Conservation (phyloP, 2,329 filamentous ascomycete species). For the Hymenoscyphus albidus region DNA sequence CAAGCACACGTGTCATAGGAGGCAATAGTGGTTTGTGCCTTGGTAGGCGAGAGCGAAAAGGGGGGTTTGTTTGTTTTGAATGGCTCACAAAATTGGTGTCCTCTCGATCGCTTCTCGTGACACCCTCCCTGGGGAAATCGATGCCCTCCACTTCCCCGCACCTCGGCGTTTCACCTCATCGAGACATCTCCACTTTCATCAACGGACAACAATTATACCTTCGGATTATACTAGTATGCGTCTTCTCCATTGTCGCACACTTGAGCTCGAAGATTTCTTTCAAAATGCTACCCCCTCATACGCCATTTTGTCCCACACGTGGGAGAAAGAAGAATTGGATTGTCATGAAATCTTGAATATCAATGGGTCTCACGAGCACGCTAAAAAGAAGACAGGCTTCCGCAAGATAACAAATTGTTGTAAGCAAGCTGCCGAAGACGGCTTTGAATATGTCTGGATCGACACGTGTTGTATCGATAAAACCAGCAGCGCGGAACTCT, state of each 20-base stretch:
- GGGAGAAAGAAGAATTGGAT: constrained; percentile 26
- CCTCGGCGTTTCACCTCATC: no score
- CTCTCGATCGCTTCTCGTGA: no score
- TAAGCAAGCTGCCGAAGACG: constrained; percentile 12
- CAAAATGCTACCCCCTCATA: constrained; percentile 24
- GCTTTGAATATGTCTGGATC: constrained; percentile 20
- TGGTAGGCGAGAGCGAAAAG: no score
- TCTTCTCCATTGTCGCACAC: constrained; percentile 11
- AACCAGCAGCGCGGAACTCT: constrained; percentile 19
- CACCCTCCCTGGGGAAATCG: no score
- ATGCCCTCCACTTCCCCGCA: no score
- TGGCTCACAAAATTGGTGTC: no score
- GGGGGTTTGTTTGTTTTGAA: no score
- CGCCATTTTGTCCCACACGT: constrained; percentile 26
- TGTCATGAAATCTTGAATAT: constrained; percentile 37
- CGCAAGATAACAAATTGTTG: constrained; percentile 15
- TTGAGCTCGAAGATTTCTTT: constrained; percentile 20
- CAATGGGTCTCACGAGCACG: neutral
- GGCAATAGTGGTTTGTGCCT: no score
- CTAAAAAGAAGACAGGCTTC: constrained; percentile 7
- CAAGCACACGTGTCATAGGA: no score
- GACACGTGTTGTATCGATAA: constrained; percentile 26
- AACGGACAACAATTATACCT: no score
- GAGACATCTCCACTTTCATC: no score
- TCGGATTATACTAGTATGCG: constrained; percentile 6